These are phyloP conservation scores for Tylopilus rubrobrunneus DNA, from an alignment of 768 basidiomycete species.

Conservation along the genomic window DNA sequence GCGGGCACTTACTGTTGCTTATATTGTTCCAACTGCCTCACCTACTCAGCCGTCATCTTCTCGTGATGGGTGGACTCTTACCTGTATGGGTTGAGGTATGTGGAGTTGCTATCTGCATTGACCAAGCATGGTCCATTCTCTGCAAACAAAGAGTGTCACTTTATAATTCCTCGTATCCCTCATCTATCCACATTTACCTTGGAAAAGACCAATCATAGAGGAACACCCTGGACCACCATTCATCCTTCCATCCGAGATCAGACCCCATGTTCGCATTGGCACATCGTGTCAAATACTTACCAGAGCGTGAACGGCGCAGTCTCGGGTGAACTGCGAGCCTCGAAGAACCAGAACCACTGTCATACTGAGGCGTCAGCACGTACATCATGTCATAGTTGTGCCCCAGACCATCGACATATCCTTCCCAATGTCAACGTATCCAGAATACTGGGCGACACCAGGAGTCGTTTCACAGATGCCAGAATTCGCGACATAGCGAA, in stretches of 20 bases:
- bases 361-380: conserved; percentile 3
- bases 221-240: conserved; percentile 63
- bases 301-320: conserved; percentile 66
- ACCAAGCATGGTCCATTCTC: conserved; percentile 68
- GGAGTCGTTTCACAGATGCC: conserved; percentile 66
- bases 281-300: conserved; percentile 26
- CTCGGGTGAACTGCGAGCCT: conserved; percentile 53
- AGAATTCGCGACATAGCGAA: conserved; percentile 54
- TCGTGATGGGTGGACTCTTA: conserved; percentile 14
- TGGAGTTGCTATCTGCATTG: conserved; percentile 45
- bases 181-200: conserved; percentile 35
- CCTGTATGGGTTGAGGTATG: conserved; percentile 59
- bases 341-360: conserved; percentile 77
- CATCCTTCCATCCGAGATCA: conserved; percentile 33
- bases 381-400: conserved; percentile 18
- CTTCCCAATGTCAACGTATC: conserved; percentile 54
- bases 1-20: conserved; percentile 50
- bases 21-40: conserved; percentile 58
- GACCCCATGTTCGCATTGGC: background rate
- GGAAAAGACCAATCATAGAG: conserved; percentile 63
- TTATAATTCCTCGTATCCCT: background rate
- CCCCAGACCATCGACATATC: conserved; percentile 55
- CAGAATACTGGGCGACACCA: conserved; percentile 55
- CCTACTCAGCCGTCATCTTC: background rate
- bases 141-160: conserved; percentile 14